Evolutionary conservation across 2,329 filamentous ascomycete species (phyloP).

Genomic region (Ustilaginoidea virens): DNA sequence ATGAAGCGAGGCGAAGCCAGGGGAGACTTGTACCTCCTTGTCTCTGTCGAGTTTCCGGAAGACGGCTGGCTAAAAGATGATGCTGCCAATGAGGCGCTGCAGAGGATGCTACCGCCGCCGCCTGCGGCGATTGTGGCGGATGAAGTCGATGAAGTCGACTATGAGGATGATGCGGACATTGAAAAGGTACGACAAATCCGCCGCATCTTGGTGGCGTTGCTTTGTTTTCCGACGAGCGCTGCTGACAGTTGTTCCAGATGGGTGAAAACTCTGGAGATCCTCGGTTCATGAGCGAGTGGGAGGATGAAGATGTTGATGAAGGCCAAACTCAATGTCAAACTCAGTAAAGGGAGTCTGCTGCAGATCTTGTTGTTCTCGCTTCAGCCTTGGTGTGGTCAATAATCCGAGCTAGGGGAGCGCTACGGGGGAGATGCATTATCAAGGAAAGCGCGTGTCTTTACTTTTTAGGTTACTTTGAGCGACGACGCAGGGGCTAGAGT

Average conservation of each 20-base stretch:
- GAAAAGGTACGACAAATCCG: constrained; percentile 45
- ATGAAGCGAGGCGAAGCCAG: constrained; percentile 68
- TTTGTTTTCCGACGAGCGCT: background rate
- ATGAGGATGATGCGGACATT: constrained; percentile 67
- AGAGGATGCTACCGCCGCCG: constrained; percentile 59
- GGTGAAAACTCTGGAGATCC: constrained; percentile 57
- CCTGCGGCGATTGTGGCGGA: constrained; percentile 48
- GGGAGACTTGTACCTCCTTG: constrained; percentile 75
- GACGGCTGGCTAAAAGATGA: constrained; percentile 68
- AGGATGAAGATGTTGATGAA: constrained; percentile 55
- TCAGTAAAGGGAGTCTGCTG: constrained; percentile 44
- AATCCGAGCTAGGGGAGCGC: no score
- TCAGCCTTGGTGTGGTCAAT: no score
- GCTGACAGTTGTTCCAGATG: constrained; percentile 34
- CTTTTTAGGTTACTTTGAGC: no score
- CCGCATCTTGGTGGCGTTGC: background rate
- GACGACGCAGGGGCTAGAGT: no score
- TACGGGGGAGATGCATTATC: no score
- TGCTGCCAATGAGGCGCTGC: constrained; percentile 52
- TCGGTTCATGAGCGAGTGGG: constrained; percentile 50
- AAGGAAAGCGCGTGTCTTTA: no score
- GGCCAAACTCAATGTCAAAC: constrained; percentile 56
- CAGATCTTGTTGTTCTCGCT: no score
- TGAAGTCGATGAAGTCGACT: constrained; percentile 74
- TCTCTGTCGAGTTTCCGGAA: constrained; percentile 79